These are phyloP conservation scores for Biscogniauxia marginata DNA, from an alignment of 2,329 filamentous ascomycete species.

Conservation along the genomic window DNA sequence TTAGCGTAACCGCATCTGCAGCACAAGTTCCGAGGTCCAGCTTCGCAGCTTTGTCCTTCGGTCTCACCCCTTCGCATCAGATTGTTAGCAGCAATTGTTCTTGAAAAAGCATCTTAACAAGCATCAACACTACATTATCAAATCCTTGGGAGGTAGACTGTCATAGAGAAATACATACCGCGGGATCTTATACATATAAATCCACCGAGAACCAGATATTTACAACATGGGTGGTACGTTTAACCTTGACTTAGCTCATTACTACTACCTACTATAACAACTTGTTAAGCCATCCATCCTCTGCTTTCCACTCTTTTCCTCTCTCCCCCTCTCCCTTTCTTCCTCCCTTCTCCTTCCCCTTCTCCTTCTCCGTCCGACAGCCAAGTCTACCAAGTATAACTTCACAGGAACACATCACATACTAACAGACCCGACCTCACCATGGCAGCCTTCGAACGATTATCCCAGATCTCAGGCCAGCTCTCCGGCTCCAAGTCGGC, in stretches of 20 bases:
- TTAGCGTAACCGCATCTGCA: constrained; percentile 15
- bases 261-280: no score
- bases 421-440: neutral
- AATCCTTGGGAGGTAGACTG: no score
- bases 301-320: no score
- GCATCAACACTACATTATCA: neutral
- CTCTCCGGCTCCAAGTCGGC: constrained; percentile 47
- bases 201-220: no score
- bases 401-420: neutral
- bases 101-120: constrained; percentile 7
- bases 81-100: constrained; percentile 6
- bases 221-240: constrained; percentile 30
- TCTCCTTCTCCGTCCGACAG: no score
- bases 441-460: constrained; percentile 52
- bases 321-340: neutral
- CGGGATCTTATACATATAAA: neutral
- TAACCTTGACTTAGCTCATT: neutral
- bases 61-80: no score
- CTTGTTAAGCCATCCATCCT: no score
- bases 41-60: neutral
- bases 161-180: no score
- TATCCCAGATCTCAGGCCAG: constrained; percentile 62
- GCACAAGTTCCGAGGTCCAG: constrained; percentile 18
- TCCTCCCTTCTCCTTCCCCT: neutral
- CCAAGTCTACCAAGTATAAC: no score